These are phyloP conservation scores for Trichopus zeylanicus DNA, from an alignment of 116 monocot species.

Conservation along the genomic window DNA sequence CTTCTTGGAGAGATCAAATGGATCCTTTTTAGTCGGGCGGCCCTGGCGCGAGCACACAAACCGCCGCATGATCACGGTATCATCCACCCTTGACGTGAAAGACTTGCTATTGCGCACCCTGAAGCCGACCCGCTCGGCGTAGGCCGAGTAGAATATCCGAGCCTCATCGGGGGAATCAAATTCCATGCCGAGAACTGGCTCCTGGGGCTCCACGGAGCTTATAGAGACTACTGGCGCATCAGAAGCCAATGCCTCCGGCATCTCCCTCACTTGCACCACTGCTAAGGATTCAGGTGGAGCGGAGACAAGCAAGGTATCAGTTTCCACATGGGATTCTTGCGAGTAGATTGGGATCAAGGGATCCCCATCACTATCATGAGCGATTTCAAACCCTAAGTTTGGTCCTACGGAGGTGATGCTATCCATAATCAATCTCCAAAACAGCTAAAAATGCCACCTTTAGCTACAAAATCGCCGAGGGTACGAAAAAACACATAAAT, in stretches of 20 bases:
- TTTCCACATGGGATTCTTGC: not conserved
- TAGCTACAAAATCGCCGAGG: not conserved
- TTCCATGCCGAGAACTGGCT: constrained; percentile 62
- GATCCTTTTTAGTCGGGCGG: constrained; percentile 78
- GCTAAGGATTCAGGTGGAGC: not conserved
- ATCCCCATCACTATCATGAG: constrained; percentile 17
- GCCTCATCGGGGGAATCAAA: constrained; percentile 77
- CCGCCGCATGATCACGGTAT: constrained; percentile 83
- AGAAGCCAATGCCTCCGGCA: not conserved
- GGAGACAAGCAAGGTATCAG: not conserved
- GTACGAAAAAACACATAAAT: too few relatives aligned
- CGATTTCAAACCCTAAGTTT: constrained; percentile 13
- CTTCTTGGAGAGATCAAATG: constrained; percentile 79
- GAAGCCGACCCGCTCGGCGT: constrained; percentile 74
- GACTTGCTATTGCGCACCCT: constrained; percentile 86
- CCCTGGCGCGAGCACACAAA: constrained; percentile 95
- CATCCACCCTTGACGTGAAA: constrained; percentile 79
- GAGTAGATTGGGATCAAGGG: constrained; percentile 8
- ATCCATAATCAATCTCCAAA: not conserved
- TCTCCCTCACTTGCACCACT: not conserved
- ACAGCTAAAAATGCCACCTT: not conserved
- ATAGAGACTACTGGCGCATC: not conserved
- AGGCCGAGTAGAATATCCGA: constrained; percentile 57
- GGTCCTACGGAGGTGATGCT: constrained; percentile 1
- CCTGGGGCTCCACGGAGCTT: not conserved